Conservation (phyloP, 352 stramenopile genomes). For the Phytophthora citricola region DNA sequence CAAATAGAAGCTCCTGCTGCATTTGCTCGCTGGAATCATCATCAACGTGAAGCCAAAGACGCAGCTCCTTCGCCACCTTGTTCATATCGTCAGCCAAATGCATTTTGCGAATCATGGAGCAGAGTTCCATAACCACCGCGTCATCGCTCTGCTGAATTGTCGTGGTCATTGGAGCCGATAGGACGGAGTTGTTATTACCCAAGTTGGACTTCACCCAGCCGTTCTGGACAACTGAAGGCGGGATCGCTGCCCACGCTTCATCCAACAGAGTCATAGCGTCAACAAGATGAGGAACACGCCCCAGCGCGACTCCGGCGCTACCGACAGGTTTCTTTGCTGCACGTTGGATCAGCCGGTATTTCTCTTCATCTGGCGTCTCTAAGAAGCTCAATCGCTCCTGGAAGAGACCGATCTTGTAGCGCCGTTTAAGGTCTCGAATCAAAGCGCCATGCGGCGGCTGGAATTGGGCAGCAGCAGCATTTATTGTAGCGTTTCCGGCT, state of each 20-base stretch:
- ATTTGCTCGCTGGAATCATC: constrained; percentile 60
- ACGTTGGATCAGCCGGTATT: constrained; percentile 47
- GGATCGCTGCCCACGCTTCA: constrained; percentile 45
- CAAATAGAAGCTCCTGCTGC: constrained; percentile 54
- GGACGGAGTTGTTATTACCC: constrained; percentile 2
- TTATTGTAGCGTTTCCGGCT: background rate
- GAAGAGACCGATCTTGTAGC: constrained; percentile 60
- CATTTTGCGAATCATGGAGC: constrained; percentile 44
- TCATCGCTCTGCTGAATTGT: constrained; percentile 39
- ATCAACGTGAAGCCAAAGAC: constrained; percentile 47
- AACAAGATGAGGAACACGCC: constrained; percentile 45
- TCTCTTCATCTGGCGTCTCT: constrained; percentile 51
- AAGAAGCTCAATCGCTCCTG: constrained; percentile 52
- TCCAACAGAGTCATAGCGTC: constrained; percentile 55
- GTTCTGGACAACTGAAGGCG: constrained; percentile 26
- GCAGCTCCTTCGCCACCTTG: constrained; percentile 47
- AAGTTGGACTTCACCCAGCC: constrained; percentile 48
- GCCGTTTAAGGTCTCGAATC: constrained; percentile 55
- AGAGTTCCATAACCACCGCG: constrained; percentile 43
- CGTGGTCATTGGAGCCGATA: background rate
- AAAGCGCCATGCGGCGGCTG: constrained; percentile 47
- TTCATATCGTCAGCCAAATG: constrained; percentile 38
- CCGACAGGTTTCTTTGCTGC: constrained; percentile 45
- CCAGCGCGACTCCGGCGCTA: constrained; percentile 41
- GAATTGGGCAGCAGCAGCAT: constrained; percentile 18